Percentiles rank a stretch among this genome's conserved stretches.
Evolutionary conservation across 805 yeast genomes (phyloP).

Genomic region (Debaryomyces maramus): DNA sequence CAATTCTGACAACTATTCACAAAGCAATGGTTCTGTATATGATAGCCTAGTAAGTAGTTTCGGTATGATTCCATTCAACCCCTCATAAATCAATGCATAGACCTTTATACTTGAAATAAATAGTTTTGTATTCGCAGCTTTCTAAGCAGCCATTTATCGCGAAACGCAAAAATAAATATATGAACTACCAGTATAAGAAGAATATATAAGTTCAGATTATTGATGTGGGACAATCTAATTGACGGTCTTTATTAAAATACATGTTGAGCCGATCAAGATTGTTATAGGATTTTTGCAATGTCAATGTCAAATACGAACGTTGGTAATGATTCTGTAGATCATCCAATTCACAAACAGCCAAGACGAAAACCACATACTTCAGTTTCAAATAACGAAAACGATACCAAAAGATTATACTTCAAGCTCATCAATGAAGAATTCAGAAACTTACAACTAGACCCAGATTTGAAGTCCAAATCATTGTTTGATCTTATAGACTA

Average conservation of each 20-base stretch:
- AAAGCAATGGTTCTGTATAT: slow-evolving; percentile 17
- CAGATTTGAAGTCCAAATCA: slow-evolving; percentile 26
- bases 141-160: too few relatives aligned
- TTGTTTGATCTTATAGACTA: slow-evolving; percentile 43
- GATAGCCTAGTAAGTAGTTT: slow-evolving; percentile 35
- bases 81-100: too few relatives aligned
- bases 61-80: slow-evolving; percentile 46
- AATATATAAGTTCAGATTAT: too few relatives aligned
- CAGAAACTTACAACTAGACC: slow-evolving; percentile 37
- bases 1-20: slow-evolving; percentile 10
- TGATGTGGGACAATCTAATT: too few relatives aligned
- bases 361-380: too few relatives aligned
- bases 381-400: slow-evolving; percentile 6
- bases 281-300: neutral
- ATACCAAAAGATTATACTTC: slow-evolving; percentile 20
- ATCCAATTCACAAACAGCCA: neutral
- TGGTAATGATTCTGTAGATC: neutral
- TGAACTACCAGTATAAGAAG: too few relatives aligned
- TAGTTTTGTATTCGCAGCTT: too few relatives aligned
- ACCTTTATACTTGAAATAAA: too few relatives aligned
- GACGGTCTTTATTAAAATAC: too few relatives aligned
- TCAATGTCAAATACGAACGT: neutral
- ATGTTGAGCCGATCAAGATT: neutral
- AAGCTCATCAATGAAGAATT: slow-evolving; percentile 35
- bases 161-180: too few relatives aligned